Base-by-base conservation (phyloP, 108 stramenopile genomes). In the Conticribra weissflogii region DNA sequence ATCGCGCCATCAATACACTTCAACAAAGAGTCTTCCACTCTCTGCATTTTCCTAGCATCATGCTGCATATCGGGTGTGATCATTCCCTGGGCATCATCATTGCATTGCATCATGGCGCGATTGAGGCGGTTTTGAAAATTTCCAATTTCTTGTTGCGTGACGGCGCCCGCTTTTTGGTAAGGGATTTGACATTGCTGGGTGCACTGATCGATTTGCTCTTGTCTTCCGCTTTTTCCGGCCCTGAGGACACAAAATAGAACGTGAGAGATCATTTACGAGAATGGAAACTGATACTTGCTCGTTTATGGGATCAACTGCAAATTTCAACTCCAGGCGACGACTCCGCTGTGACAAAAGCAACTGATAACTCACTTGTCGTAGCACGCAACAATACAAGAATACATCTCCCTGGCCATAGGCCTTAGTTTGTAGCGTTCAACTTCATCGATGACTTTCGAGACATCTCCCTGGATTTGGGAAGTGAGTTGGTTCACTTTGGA, bases 101-200 rank as follows among this genome's bases (percentile, higher is more conserved):
- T 84, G 58, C 94, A 95, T 51, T 89, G 85, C 64, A 83, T 76
- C 88, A 95, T 91, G 68, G 88, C 85, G 16, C 91, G 84, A 56
- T 86, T 82, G 44, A 95, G 49, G 1, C 94, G 78, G 54, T 92
- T 90, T 66, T 95, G 90, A 50, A 92, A 95, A 67, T 90, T 88
- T 1, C 61, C 79, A 33, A 89, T 80, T 76, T 94, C 93, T 79
- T 90, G 83, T 86, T 94, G 93, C 15, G 88, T 63, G 18, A 86
- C 53, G 46, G 48, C 61, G 28, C 65, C 76, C 0, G 89, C 85
- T 57, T 77, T 85, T 64, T 95, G 90, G 63, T 91, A 86, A 9
- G 88, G 87, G 3, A 81, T 59, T 66, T 95, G 89, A 54, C 94
- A 95, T 41, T 83, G 81, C 24, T 84, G 82, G 21, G 79, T 76